Evolutionary conservation across 75 land plant species (phyloP), one percentile per base, ranked within the genome.

Genomic region (Selaginella tamariscina): DNA sequence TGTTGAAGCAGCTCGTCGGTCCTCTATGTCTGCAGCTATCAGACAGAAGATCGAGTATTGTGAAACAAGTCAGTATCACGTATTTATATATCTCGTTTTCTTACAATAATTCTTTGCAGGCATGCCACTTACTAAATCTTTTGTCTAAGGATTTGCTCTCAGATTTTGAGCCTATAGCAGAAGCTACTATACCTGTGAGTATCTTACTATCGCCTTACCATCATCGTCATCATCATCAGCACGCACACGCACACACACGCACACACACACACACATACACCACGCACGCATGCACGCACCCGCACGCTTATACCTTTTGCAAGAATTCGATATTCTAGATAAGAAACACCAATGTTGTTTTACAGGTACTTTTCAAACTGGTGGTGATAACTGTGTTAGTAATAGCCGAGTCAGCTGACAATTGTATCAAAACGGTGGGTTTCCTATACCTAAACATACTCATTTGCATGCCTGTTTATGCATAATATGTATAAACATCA

Each of bases 371-470:
- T 44, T 95, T 95, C 73, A 95, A 95, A 80, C 83, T 95, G 67
- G 99, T 95, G 56, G 97, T 95, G 59, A 95, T 95, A 65, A 95
- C 99, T 32, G 97, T 95, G 20, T 84, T 88, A 65, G 99, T 95
- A 24, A 95, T 95, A 72, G 89, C 89, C 44, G 99, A 95, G 56
- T 95, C 99, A 74, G 89, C 99, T 1, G 99, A 95, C 71, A 88
- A 84, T 70, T 95, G 99, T 82, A 95, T 95, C 55, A 95, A 95
- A 78, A 91, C 93, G 75, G 99, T 91, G 78, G 49, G 81, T 20
- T 24, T 30, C 18, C 30, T 59, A 59, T 21, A 59, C 26, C 26
- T 21, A 2, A 9, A 59, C 63, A 8, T 59, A 26, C 2, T 28
- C n/a, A 64, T n/a, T 1, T 64, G 29, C 27, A n/a, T n/a, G n/a